Evolutionary conservation across 108 stramenopile species (phyloP).

Genomic region (Nannochloropsis granulata): DNA sequence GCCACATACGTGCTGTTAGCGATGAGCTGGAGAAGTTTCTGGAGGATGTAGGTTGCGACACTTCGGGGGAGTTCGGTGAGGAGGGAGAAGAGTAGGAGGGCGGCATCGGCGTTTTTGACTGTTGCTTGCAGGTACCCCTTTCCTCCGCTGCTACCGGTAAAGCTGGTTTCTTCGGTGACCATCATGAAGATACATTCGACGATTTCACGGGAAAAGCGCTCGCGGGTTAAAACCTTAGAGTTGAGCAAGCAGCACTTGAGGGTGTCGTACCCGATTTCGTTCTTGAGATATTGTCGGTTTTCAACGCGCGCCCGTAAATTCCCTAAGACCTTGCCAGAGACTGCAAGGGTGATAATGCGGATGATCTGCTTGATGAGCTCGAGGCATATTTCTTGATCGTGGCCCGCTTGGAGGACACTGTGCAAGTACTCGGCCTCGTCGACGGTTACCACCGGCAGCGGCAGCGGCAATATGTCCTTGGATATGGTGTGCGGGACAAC

Average conservation of each 20-base stretch:
- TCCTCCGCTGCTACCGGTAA: background rate
- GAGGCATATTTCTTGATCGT: background rate
- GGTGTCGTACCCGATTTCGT: conserved; percentile 22
- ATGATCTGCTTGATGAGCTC: background rate
- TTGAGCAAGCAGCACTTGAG: conserved; percentile 26
- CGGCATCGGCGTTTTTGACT: background rate
- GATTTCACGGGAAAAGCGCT: background rate
- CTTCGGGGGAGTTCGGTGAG: background rate
- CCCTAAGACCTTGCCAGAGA: background rate
- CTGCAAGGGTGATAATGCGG: background rate
- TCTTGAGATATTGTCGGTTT: conserved; percentile 14
- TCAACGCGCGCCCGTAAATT: background rate
- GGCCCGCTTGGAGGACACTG: background rate
- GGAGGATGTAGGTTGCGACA: background rate
- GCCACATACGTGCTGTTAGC: background rate
- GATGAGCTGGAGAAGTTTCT: background rate
- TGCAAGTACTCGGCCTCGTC: background rate
- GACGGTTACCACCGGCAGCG: background rate
- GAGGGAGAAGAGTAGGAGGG: background rate
- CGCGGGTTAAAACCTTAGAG: conserved; percentile 11
- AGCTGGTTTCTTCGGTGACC: background rate
- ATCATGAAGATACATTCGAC: background rate
- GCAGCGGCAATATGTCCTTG: background rate
- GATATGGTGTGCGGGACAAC: background rate
- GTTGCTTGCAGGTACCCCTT: background rate